phyloP scores from a whole-genome alignment of 2,329 filamentous ascomycete species.

The Nothophaeocryptopus gaeumannii region DNA sequence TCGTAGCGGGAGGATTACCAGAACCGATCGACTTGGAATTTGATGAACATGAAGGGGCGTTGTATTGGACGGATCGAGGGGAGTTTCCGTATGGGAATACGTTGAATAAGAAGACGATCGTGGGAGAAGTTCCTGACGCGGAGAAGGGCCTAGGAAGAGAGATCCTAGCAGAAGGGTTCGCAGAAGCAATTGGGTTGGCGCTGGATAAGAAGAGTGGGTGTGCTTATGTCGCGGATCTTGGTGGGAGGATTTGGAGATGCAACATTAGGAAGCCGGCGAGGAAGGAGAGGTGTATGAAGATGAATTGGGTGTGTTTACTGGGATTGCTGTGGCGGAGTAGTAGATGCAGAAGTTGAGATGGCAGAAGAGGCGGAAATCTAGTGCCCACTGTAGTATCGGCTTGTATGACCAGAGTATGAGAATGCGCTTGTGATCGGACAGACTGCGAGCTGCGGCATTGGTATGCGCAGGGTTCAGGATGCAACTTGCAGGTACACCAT shows the following conservation, averaged over 20 bases:
- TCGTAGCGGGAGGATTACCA: slow-evolving; percentile 46
- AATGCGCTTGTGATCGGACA: no score
- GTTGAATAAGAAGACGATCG: slow-evolving; percentile 42
- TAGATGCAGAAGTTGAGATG: background rate
- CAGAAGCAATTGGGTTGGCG: slow-evolving; percentile 24
- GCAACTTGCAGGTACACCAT: no score
- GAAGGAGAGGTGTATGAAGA: slow-evolving; percentile 19
- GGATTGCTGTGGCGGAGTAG: slow-evolving; percentile 7
- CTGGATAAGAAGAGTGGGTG: slow-evolving; percentile 13
- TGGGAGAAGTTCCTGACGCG: slow-evolving; percentile 11
- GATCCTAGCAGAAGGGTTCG: slow-evolving; percentile 23
- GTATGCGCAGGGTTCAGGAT: background rate
- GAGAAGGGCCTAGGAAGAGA: slow-evolving; percentile 22
- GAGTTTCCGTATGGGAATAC: slow-evolving; percentile 56
- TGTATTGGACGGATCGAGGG: slow-evolving; percentile 63
- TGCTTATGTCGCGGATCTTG: slow-evolving; percentile 19
- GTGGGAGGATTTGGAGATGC: slow-evolving; percentile 16
- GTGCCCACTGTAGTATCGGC: background rate
- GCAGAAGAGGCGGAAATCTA: no score
- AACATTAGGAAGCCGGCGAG: slow-evolving; percentile 10
- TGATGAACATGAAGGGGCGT: slow-evolving; percentile 42
- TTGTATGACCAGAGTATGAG: background rate
- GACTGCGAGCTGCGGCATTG: no score
- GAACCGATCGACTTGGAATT: slow-evolving; percentile 60
- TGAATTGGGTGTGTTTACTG: slow-evolving; percentile 15